Evolutionary conservation across 495 filamentous ascomycete species (phyloP), one percentile per base, ranked within the genome.

Genomic region (Aspergillus funiculosus): DNA sequence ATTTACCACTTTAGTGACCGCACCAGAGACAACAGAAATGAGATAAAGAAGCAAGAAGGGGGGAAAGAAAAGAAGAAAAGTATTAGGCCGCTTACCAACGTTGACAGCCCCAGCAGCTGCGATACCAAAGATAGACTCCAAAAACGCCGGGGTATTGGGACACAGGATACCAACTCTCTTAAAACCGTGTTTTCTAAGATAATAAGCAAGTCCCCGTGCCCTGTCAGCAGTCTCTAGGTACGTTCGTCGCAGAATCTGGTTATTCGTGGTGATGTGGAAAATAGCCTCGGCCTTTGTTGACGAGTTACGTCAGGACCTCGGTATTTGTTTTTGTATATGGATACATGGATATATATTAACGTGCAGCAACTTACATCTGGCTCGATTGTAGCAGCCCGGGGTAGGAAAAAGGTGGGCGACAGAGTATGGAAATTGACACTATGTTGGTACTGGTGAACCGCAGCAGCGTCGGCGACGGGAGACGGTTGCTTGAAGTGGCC

Each of bases 71-170:
- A 15, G 15, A 36, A 14, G 21, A 30, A 25, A 31, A 15, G 43
- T 11, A 15, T 7, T 32, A 21, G 7, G 19, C 20, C 15, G 11
- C 57, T 45, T 54, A 80, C 75, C 80, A 48, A 94, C 81, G 52
- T 87, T 83, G 7, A 94, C 75, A 7, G 71, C 87, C 6, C 89
- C 89, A 2, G 87, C 89, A 17, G 89, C 92, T 1, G 79, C 81
- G 57, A 96, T 86, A 5, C 86, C 92, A 55, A 89, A 98, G 37
- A 96, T 83, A 2, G 79, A 74, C 65, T 97, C 91, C 14, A 97
- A 68, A 60, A 96, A 96, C 0, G 89, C 92, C 2, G 92, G 92
- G 4, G 92, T 98, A 60, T 98, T 98, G 1, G 94, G 83, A 15
- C 79, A 80, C 4, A 98, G 72, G 28, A 98, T 81, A 4, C 92